Conservation (phyloP, 2,329 filamentous ascomycete genomes). For the Aspergillus alliaceus region DNA sequence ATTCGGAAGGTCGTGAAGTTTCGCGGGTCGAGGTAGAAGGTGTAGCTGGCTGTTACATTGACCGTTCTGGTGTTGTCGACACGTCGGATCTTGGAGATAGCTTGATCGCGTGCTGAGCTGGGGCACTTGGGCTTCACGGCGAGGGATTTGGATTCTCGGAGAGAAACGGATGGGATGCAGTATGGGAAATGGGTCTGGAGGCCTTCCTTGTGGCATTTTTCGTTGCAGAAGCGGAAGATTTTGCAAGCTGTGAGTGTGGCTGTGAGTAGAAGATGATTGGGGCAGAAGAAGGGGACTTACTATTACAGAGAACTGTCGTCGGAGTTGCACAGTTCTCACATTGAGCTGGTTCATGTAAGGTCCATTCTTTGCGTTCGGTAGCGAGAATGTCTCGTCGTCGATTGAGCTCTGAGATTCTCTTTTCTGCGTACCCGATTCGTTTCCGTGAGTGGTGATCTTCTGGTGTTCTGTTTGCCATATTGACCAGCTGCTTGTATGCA, state of each 20-base stretch:
- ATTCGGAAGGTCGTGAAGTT: slow-evolving; percentile 36
- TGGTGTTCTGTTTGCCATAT: slow-evolving; percentile 25
- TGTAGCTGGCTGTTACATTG: slow-evolving; percentile 26
- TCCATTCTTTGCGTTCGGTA: slow-evolving; percentile 27
- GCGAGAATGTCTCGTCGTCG: slow-evolving; percentile 25
- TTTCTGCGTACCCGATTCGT: slow-evolving; percentile 27
- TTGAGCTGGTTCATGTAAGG: slow-evolving; percentile 21
- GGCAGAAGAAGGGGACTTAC: slow-evolving; percentile 15
- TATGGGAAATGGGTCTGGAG: slow-evolving; percentile 14
- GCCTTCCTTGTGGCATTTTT: slow-evolving; percentile 22
- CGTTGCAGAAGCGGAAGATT: slow-evolving; percentile 30
- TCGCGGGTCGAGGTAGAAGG: slow-evolving; percentile 30
- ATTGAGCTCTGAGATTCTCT: slow-evolving; percentile 27
- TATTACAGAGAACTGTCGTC: slow-evolving; percentile 26
- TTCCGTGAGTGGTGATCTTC: slow-evolving; percentile 26
- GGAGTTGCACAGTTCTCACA: slow-evolving; percentile 23
- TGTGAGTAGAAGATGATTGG: not conserved
- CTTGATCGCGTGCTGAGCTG: slow-evolving; percentile 22
- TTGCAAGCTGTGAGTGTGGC: slow-evolving; percentile 25
- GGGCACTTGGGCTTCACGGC: slow-evolving; percentile 28
- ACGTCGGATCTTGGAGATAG: slow-evolving; percentile 25
- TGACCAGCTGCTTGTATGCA: slow-evolving; percentile 28
- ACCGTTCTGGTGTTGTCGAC: slow-evolving; percentile 14
- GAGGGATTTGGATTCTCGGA: slow-evolving; percentile 32
- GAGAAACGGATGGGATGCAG: slow-evolving; percentile 31